Evolutionary conservation across 306 rosid species (phyloP).

Genomic region (Carpinus viminea): DNA sequence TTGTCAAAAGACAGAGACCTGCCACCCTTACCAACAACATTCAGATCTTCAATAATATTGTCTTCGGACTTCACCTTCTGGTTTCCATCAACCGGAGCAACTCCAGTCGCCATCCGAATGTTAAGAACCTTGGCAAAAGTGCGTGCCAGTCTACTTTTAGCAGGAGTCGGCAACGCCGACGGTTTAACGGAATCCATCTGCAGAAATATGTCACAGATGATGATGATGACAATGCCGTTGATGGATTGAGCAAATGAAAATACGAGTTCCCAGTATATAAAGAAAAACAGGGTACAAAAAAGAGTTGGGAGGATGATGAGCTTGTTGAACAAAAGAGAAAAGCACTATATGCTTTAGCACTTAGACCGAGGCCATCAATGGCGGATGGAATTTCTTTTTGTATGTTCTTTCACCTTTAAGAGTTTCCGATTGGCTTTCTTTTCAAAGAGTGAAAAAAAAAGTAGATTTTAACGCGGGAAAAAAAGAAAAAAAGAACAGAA

Average conservation of each 20-base stretch:
- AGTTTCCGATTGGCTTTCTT: conserved; percentile 29
- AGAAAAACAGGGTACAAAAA: neutral
- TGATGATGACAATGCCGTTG: conserved; percentile 6
- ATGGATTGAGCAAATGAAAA: neutral
- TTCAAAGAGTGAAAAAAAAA: conserved; percentile 35
- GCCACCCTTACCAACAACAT: conserved; percentile 21
- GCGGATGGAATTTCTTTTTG: conserved; percentile 45
- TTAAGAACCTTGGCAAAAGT: conserved; percentile 82
- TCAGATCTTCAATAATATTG: conserved; percentile 38
- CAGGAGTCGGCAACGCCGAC: conserved; percentile 49
- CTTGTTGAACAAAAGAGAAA: conserved; percentile 47
- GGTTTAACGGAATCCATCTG: conserved; percentile 82
- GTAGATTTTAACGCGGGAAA: conserved; percentile 28
- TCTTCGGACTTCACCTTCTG: conserved; percentile 46
- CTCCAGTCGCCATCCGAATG: conserved; percentile 55
- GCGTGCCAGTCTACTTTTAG: conserved; percentile 64
- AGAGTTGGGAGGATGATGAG: conserved; percentile 33
- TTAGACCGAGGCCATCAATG: conserved; percentile 54
- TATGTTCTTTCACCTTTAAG: conserved; percentile 31
- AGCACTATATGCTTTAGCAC: conserved; percentile 63
- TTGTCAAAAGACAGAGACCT: conserved; percentile 31
- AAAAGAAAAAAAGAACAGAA: conserved; percentile 3
- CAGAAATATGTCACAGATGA: conserved; percentile 10
- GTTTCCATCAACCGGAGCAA: conserved; percentile 53
- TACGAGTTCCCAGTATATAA: neutral